Base-by-base conservation (phyloP, 2,329 filamentous ascomycete genomes). In the Berkeleyomyces rouxiae region DNA sequence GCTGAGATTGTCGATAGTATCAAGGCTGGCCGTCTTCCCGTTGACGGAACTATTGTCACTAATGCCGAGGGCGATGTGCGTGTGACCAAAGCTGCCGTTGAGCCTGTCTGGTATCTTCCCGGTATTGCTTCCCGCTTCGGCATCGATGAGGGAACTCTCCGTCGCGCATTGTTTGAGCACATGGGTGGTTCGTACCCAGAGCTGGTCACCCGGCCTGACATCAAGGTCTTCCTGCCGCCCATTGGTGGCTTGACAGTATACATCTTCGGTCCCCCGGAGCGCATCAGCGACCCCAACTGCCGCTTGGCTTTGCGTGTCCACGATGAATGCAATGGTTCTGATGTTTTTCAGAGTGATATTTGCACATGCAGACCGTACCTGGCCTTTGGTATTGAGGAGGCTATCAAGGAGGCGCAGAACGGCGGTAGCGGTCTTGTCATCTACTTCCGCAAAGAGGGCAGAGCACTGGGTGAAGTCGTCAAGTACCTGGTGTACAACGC, bases 331-430 rank as follows among this genome's bases (percentile, higher is more conserved):
- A 97, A 97, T 71, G 93, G 93, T 63, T 95, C 88, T 72, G 93
- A 99, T 74, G 93, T 97, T 51, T 99, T 97, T 72, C 90, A 92
- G 65, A 96, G 90, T 23, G 93, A 99, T 72, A 99, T 97, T 70
- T 97, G 93, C 76, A 97, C 93, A 9, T 97, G 92, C 74, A 82
- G 89, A 63, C 93, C 93, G 13, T 97, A 97, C 72, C 83, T 97
- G 63, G 95, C 95, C 70, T 97, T 95, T 71, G 93, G 93, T 65
- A 95, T 99, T 66, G 90, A 96, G 70, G 93, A 99, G 74, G 93
- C 93, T 10, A 92, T 99, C 68, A 96, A 95, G 70, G 90, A 97
- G 75, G 93, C 93, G 9, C 93, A 97, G 72, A 90, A 87, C 63
- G 92, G 92, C 61, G 92, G 92, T 58, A 92, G 87, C 68, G 92